These are phyloP conservation scores for Macrolepiota dolichaula DNA, from an alignment of 768 basidiomycete species.

Conservation along the genomic window DNA sequence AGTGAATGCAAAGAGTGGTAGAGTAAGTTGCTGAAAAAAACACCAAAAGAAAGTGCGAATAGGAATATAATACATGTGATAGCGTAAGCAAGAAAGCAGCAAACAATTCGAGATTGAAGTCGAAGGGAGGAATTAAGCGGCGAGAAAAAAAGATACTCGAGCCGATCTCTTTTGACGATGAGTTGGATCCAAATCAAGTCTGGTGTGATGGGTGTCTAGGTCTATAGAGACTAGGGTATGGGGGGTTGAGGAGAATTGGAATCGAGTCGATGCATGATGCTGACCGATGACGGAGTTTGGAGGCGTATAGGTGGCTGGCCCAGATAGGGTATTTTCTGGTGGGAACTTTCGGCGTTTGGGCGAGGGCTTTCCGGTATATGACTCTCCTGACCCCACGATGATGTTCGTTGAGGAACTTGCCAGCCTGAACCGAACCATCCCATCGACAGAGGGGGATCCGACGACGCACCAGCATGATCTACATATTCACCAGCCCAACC, in stretches of 20 bases:
- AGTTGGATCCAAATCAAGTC: background rate
- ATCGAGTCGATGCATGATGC: background rate
- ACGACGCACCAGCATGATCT: conserved; percentile 8
- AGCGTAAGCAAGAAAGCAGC: conserved; percentile 4
- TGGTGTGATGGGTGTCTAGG: background rate
- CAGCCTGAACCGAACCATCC: background rate
- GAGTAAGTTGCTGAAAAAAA: background rate
- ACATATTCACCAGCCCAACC: conserved; percentile 35
- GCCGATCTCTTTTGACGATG: background rate
- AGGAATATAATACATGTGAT: conserved; percentile 3
- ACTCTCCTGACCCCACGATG: conserved; percentile 4
- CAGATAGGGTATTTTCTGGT: conserved; percentile 5
- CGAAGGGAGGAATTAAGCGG: background rate
- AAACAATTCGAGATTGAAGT: background rate
- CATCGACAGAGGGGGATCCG: background rate
- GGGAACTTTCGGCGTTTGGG: conserved; percentile 4
- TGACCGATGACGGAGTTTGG: background rate
- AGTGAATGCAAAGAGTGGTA: background rate
- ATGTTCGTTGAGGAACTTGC: conserved; percentile 1
- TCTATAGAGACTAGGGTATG: background rate
- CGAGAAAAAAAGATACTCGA: background rate
- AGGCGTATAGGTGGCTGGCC: background rate
- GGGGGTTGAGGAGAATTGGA: background rate
- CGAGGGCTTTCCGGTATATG: conserved; percentile 1
- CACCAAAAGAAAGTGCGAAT: background rate